Percentiles rank a stretch among this genome's conserved stretches.
Evolutionary conservation across 2,329 filamentous ascomycete genomes (phyloP).

Genomic region (Nothopassalora personata): DNA sequence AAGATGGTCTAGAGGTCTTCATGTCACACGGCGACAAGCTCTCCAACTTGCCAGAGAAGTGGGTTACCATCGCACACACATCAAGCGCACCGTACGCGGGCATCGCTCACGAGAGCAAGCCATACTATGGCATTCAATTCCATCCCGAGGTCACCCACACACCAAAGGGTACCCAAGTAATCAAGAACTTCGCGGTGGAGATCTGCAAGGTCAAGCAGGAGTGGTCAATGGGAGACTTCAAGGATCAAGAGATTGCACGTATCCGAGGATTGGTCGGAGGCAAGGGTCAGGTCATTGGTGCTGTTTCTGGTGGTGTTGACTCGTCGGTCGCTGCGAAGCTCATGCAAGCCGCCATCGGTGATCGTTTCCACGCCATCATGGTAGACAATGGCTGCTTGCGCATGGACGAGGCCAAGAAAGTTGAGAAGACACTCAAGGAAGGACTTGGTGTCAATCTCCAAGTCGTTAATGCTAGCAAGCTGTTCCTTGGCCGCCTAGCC

Average conservation of each 20-base stretch:
- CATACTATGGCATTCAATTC: constrained; percentile 79
- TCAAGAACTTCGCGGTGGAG: constrained; percentile 76
- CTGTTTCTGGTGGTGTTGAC: constrained; percentile 80
- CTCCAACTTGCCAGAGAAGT: constrained; percentile 63
- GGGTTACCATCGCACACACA: constrained; percentile 69
- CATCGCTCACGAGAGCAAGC: constrained; percentile 65
- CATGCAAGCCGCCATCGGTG: constrained; percentile 80
- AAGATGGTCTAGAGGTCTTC: constrained; percentile 65
- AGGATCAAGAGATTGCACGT: constrained; percentile 70
- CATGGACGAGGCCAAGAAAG: constrained; percentile 74
- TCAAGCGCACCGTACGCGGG: constrained; percentile 72
- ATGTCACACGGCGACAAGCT: constrained; percentile 94
- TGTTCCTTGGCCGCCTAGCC: constrained; percentile 70
- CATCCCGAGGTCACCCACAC: constrained; percentile 82
- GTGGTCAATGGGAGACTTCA: constrained; percentile 84
- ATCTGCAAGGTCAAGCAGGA: constrained; percentile 73
- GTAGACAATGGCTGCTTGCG: constrained; percentile 85
- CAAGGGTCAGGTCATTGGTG: constrained; percentile 74
- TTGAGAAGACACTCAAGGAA: constrained; percentile 71
- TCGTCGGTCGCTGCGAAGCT: constrained; percentile 80
- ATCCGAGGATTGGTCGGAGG: constrained; percentile 79
- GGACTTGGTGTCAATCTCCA: constrained; percentile 88
- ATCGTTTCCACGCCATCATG: constrained; percentile 77
- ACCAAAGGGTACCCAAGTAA: constrained; percentile 60
- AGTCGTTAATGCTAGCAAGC: constrained; percentile 71